These are phyloP conservation scores for Phytophthora agathidicida DNA, from an alignment of 352 stramenopile species.

Conservation along the genomic window DNA sequence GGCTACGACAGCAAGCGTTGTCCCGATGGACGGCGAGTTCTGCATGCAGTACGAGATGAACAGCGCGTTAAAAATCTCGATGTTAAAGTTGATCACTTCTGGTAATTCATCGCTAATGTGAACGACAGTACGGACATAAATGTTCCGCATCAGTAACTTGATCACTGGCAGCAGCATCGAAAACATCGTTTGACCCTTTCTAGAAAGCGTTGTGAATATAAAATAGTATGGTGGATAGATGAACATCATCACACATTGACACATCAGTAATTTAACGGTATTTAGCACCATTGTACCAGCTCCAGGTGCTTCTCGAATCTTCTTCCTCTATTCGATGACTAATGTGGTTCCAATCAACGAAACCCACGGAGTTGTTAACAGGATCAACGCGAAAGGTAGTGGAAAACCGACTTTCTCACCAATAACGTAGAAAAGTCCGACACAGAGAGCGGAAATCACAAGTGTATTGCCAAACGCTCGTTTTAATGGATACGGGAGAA, in stretches of 20 bases:
- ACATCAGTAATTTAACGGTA: conserved; percentile 9
- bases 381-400: not conserved
- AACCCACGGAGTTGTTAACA: not conserved
- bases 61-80: conserved; percentile 30
- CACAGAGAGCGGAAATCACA: too few species aligned
- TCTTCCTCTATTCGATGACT: conserved; percentile 4
- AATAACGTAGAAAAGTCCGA: not conserved
- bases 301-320: conserved; percentile 1
- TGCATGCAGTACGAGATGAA: conserved; percentile 39
- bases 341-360: conserved; percentile 4
- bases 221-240: conserved; percentile 33
- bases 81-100: conserved; percentile 29
- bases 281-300: conserved; percentile 8
- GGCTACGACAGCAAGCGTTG: conserved; percentile 20
- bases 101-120: conserved; percentile 31
- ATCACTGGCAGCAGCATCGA: conserved; percentile 28
- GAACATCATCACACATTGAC: conserved; percentile 3
- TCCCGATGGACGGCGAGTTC: conserved; percentile 24
- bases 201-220: conserved; percentile 28
- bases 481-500: conserved; percentile 17
- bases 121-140: conserved; percentile 19
- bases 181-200: conserved; percentile 8
- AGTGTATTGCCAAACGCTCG: too few species aligned
- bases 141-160: conserved; percentile 31
- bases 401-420: not conserved